Conservation (phyloP, 257 asterid species). For the Pogostemon cablin region DNA sequence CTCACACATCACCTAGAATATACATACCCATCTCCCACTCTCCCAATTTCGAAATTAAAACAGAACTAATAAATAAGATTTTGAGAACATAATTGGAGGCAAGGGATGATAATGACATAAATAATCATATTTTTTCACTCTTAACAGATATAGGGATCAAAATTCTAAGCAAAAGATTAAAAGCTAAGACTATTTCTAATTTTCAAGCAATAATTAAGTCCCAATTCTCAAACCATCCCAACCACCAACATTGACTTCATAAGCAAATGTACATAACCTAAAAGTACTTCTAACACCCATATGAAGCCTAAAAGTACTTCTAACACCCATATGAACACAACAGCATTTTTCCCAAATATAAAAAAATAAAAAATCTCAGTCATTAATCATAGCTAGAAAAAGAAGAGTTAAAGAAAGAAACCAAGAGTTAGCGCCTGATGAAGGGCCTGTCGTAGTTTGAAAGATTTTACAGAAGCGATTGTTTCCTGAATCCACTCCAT, state of each 20-base stretch:
- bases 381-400: background rate
- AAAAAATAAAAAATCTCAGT: background rate
- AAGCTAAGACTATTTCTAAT: background rate
- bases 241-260: background rate
- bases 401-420: conserved; percentile 29
- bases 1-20: background rate
- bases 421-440: conserved; percentile 60
- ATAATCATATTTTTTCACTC: background rate
- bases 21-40: background rate
- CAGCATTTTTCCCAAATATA: background rate
- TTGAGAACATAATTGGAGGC: background rate
- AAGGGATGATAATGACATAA: background rate
- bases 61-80: background rate
- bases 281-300: background rate
- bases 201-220: no score
- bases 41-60: background rate
- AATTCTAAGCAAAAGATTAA: background rate
- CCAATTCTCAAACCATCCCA: background rate
- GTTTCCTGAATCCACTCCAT: conserved; percentile 56
- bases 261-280: conserved; percentile 6
- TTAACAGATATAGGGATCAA: background rate
- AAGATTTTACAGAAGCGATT: conserved; percentile 49
- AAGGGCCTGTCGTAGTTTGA: conserved; percentile 55
- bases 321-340: background rate
- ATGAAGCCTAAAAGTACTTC: background rate